Evolutionary conservation across 768 basidiomycete genomes (phyloP).

Genomic region (Leccinellum luteum): DNA sequence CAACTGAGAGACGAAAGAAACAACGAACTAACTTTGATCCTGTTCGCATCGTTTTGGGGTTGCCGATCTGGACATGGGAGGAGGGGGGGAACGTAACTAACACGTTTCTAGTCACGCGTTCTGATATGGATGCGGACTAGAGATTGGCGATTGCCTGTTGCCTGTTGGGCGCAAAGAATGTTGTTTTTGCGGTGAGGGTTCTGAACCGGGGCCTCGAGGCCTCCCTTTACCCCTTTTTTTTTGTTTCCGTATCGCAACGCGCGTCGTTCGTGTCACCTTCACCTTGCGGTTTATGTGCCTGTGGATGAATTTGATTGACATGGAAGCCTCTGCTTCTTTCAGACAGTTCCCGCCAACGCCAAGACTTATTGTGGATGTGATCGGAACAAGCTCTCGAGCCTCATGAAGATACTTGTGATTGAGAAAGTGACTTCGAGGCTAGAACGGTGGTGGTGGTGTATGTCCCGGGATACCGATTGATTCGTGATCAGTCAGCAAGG

Average conservation of each 20-base stretch:
- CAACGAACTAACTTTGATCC: slow-evolving; percentile 2
- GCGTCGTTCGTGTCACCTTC: neutral
- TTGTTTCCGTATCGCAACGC: slow-evolving; percentile 1
- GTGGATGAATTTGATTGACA: neutral
- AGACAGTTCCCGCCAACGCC: neutral
- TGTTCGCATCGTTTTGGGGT: neutral
- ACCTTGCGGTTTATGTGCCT: slow-evolving; percentile 1
- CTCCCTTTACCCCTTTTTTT: neutral
- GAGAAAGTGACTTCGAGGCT: slow-evolving; percentile 4
- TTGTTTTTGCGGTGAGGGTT: slow-evolving; percentile 5
- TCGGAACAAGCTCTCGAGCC: slow-evolving; percentile 6
- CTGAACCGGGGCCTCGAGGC: slow-evolving; percentile 10
- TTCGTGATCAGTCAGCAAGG: neutral
- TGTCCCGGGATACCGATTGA: neutral
- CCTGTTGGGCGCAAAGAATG: slow-evolving; percentile 13
- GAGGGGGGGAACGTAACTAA: neutral
- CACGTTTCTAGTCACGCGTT: slow-evolving; percentile 19
- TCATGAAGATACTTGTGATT: slow-evolving; percentile 13
- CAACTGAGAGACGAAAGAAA: neutral
- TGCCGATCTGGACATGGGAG: slow-evolving; percentile 7
- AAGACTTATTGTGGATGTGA: slow-evolving; percentile 4
- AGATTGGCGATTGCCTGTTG: slow-evolving; percentile 3
- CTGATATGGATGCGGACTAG: neutral
- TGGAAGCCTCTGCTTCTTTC: neutral
- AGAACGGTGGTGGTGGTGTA: slow-evolving; percentile 1